Base-by-base conservation (phyloP, 371 early-diverging fungal species). In the Globomyces sp. region DNA sequence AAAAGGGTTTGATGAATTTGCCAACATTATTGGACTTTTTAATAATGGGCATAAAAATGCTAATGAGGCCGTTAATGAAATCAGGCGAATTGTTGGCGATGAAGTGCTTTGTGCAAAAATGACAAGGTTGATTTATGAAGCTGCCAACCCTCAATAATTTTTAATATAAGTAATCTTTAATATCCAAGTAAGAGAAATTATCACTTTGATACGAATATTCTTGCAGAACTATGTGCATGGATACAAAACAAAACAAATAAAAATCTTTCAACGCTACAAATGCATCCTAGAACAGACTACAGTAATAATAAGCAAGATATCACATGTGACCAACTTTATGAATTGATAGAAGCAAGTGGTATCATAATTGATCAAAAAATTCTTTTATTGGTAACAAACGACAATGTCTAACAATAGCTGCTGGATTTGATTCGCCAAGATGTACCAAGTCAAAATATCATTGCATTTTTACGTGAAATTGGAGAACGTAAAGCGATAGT, bases 111-210 rank as follows among this genome's bases (percentile, higher is more conserved):
- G 11, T 51, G 52, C 11, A 24, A 11, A 51, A 51, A 51, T 51
- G 52, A 51, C 11, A 51, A 51, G n/a, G 5, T 51, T 51, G 24
- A 51, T 51, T n/a, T 51, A 51, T 24, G 52, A 51, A 24, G 52
- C 52, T 51, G 5, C 52, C 5, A 51, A 51, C 11, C 34, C 24
- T 11, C 11, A 11, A 24, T 51, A 24, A 13, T 51, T 6, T 24
- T 51, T 51, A 24, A 11, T 51, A 24, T 51, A 8, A 8, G 8
- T n/a, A 47, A 10, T 47, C 10, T 47, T 47, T 47, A 10, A 47
- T 47, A 10, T 47, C 47, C 47, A 24, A 24, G 24, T 24, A 24
- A 24, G 24, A 24, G 24, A 24, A 24, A 24, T 24, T 24, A 24
- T 24, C 24, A 24, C 24, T 24, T 24, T 24, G 24, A 24, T 24